Evolutionary conservation across 1,284 basidiomycete genomes (phyloP).

Genomic region (Tranzscheliella williamsii): DNA sequence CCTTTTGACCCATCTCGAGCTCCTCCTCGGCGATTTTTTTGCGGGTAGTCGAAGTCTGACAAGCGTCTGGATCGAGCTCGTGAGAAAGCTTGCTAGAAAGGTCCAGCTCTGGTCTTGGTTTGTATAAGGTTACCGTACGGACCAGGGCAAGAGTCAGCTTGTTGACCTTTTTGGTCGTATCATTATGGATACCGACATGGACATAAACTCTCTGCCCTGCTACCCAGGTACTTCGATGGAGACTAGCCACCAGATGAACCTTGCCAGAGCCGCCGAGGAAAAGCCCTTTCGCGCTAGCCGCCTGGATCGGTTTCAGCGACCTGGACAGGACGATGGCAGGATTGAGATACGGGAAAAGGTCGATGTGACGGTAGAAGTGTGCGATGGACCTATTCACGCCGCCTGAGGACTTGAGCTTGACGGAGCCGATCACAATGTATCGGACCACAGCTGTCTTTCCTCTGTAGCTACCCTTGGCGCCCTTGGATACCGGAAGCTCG

Average conservation of each 20-base stretch:
- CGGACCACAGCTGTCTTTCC: constrained; percentile 71
- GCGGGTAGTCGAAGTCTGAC: constrained; percentile 47
- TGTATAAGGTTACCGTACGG: constrained; percentile 74
- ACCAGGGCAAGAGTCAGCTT: constrained; percentile 72
- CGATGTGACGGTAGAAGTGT: constrained; percentile 86
- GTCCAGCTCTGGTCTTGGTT: constrained; percentile 65
- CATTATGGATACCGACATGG: constrained; percentile 73
- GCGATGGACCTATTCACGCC: constrained; percentile 71
- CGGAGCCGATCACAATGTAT: constrained; percentile 81
- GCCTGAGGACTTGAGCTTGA: constrained; percentile 75
- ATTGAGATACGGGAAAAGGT: constrained; percentile 79
- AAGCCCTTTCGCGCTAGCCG: constrained; percentile 68
- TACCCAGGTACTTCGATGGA: constrained; percentile 80
- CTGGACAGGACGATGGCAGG: constrained; percentile 71
- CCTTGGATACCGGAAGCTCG: constrained; percentile 70
- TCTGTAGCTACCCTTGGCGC: constrained; percentile 73
- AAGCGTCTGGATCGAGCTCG: constrained; percentile 50
- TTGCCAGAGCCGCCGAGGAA: constrained; percentile 70
- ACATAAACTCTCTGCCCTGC: constrained; percentile 82
- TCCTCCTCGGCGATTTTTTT: constrained; percentile 53
- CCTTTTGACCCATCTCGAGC: constrained; percentile 54
- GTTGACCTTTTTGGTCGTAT: constrained; percentile 66
- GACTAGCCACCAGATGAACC: constrained; percentile 72
- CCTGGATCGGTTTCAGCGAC: constrained; percentile 69
- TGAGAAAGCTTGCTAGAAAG: constrained; percentile 32